A percentile compares a stretch with the other conserved stretches of the same genome.
Evolutionary conservation across 2,329 filamentous ascomycete species (phyloP).

Genomic region (Cladosporium austrohemisphaericum): DNA sequence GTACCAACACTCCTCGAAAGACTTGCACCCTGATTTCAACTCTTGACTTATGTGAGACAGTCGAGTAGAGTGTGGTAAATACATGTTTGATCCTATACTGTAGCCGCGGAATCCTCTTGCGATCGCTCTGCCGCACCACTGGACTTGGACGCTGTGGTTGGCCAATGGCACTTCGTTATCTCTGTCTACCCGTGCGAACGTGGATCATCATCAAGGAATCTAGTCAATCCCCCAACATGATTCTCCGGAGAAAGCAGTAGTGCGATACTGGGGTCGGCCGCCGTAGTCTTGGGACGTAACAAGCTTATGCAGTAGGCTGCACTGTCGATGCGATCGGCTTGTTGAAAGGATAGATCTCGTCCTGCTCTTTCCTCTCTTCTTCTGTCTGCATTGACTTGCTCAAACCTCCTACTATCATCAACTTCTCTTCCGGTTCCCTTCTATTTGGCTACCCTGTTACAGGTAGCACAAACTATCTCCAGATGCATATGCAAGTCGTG

Average conservation of each 20-base stretch:
- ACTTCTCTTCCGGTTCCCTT: too few relatives aligned
- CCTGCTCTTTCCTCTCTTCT: neutral
- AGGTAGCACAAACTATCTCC: neutral
- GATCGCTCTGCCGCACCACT: too few relatives aligned
- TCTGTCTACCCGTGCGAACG: neutral
- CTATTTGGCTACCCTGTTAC: too few relatives aligned
- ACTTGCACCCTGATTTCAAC: too few relatives aligned
- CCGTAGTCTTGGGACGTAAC: neutral
- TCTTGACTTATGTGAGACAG: too few relatives aligned
- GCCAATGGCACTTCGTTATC: conserved; percentile 9
- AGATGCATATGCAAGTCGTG: conserved; percentile 13
- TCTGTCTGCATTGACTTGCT: neutral
- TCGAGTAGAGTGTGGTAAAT: too few relatives aligned
- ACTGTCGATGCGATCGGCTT: neutral
- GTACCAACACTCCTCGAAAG: neutral
- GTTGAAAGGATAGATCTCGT: too few relatives aligned
- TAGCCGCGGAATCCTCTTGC: too few relatives aligned
- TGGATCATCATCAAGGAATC: neutral
- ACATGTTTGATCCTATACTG: too few relatives aligned
- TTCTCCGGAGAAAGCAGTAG: neutral
- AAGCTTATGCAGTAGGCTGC: neutral
- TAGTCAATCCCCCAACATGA: neutral
- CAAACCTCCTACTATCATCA: too few relatives aligned
- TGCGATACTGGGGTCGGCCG: neutral
- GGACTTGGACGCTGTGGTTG: neutral